Evolutionary conservation across 2,329 filamentous ascomycete genomes (phyloP), one percentile per base, ranked within the genome.

Genomic region (Neofusicoccum ribis): DNA sequence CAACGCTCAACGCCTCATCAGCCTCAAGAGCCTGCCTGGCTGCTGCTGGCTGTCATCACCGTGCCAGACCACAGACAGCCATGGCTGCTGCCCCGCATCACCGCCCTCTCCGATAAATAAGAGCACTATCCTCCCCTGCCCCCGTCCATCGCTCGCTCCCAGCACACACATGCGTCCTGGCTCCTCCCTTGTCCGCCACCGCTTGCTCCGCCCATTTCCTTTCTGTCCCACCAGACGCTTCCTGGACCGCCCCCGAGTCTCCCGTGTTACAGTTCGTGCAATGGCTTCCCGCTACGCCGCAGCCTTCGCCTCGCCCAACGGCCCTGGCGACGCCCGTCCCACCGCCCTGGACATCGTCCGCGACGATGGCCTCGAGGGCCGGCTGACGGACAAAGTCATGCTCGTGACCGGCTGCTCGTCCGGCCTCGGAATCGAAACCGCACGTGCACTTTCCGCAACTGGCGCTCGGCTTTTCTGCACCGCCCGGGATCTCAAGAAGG

Each of bases 391-490:
- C 39, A 73, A 74, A 59, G 68, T 69, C 46, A 66, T 72, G n/a
- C 61, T 75, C 34, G 67, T 76, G 47, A 76, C 73, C 1, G 73
- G 73, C 14, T 64, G 65, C 34, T 73, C 73, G 0, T 71, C 72
- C 31, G 74, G 73, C 14, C 71, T 76, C 46, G 72, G 73, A 52
- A 68, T 70, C n/a, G 70, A 73, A 5, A 74, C 70, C 12, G 70
- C 70, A 9, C 62, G 76, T 12, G 82, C 82, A 1, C 73, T 85
- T 20, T 70, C 75, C 23, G 70, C 76, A 11, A 81, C 83, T 0
- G 82, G 82, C 9, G 81, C 81, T 9, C 80, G 72, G 34, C 68
- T 83, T 52, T 83, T 77, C 69, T 71, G 79, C 9, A 81, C 81
- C 2, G 81, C 76, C 1, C 77, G 83, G 12, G 73, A 83, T 67